Evolutionary conservation across 257 asterid species (phyloP), one percentile per base, ranked within the genome.

Genomic region (Vinca minor): DNA sequence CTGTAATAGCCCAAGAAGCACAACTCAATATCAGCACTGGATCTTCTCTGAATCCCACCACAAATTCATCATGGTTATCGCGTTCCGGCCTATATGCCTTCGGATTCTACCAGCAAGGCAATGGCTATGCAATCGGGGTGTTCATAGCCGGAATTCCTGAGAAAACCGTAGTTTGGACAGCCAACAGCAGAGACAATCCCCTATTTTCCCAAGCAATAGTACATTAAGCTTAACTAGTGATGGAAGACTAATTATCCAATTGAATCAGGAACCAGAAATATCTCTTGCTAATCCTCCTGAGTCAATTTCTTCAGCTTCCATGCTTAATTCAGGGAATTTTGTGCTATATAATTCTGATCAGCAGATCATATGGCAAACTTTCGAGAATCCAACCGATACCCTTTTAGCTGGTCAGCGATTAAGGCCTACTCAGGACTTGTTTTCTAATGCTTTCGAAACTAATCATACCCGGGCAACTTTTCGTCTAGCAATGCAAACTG

Each of bases 281-380:
- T 0, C 10, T 14, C 47, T 82, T 28, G 64, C 13, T 2, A 58
- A 3, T 53, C 47, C 50, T 10, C 1, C 64, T 14, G n/a, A 5
- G 35, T 17, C 70, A 4, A 67, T 77, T 15, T 59, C 72, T 4
- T 59, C 54, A 0, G 88, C 83, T 29, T 71, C 85, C 8, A 82
- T 85, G 81, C 76, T 69, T 7, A 79, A 85, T 46, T 73, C 52
- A 13, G 93, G 89, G 0, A 83, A 85, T 66, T 81, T 83, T 20
- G 87, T 80, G 39, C 70, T 85, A 13, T 81, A 79, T 36, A 8
- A 58, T 64, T 62, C 73, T 5, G 28, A 20, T 18, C 53, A 36
- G 4, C 36, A 18, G 17, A 21, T 74, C 17, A 64, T 68, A 1
- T 83, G 94, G 94, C 86, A 72, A 74, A 85, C 86, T 74, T 81